phyloP scores from a whole-genome alignment of 495 filamentous ascomycete genomes.

The Aspergillus mulundensis region DNA sequence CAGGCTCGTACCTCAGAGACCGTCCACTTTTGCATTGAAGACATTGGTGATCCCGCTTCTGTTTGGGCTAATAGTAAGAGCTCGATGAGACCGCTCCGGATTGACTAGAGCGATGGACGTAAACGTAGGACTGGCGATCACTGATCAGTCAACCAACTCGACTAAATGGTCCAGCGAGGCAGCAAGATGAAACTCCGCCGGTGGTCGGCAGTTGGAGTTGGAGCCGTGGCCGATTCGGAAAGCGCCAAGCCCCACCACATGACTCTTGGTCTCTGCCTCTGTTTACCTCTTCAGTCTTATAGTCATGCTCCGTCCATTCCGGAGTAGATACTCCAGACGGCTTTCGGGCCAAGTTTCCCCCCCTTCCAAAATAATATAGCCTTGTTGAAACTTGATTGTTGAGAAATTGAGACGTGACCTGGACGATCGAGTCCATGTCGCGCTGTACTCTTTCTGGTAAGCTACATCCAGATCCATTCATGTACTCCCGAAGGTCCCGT shows the following conservation, averaged over 20 bases:
- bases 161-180: background rate
- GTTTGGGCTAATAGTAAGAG: background rate
- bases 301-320: too few species aligned
- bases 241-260: conserved; percentile 8
- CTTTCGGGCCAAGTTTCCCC: too few species aligned
- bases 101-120: background rate
- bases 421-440: background rate
- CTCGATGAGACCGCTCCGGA: background rate
- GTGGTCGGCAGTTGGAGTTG: background rate
- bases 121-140: background rate
- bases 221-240: conserved; percentile 9
- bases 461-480: too few species aligned
- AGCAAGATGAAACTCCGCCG: background rate
- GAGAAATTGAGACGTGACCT: background rate
- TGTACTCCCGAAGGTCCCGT: too few species aligned
- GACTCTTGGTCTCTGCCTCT: background rate
- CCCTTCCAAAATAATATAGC: too few species aligned
- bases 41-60: conserved; percentile 17
- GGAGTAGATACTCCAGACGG: too few species aligned
- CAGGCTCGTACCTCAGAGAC: conserved; percentile 34
- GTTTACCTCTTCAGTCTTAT: too few species aligned
- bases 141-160: conserved; percentile 2
- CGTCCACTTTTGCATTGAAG: conserved; percentile 39
- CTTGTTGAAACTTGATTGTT: background rate
- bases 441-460: too few species aligned